These are phyloP conservation scores for Melanomma pulvis-pyrius DNA, from an alignment of 495 filamentous ascomycete species.

Conservation along the genomic window DNA sequence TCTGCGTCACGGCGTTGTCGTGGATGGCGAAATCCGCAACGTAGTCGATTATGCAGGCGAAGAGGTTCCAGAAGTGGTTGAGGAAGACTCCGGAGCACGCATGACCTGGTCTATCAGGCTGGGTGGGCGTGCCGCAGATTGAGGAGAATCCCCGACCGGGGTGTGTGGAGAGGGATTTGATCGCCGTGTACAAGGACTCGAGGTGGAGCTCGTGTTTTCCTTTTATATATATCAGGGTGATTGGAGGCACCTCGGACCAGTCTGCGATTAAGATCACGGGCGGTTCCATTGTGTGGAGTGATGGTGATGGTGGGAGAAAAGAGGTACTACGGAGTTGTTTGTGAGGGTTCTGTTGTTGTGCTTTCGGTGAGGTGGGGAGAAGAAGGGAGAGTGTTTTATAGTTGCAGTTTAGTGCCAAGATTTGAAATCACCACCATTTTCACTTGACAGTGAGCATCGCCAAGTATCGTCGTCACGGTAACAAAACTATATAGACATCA, in stretches of 20 bases:
- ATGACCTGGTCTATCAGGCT: not conserved
- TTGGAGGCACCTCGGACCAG: not conserved
- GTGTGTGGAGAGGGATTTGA: not conserved
- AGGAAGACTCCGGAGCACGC: constrained; percentile 6
- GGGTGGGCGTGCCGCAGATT: not conserved
- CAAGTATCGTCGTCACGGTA: not conserved
- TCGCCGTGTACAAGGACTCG: not conserved
- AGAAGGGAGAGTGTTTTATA: not conserved
- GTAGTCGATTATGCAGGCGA: constrained; percentile 11
- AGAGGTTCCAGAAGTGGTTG: not conserved
- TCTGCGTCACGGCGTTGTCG: constrained; percentile 1
- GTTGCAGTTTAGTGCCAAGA: not conserved
- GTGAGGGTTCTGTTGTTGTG: not conserved
- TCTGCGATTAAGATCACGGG: constrained; percentile 12
- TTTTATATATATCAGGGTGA: not conserved
- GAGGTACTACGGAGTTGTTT: not conserved
- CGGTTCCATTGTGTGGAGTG: not conserved
- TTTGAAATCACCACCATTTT: too few relatives aligned
- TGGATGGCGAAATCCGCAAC: not conserved
- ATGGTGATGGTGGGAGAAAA: not conserved
- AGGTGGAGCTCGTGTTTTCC: constrained; percentile 5
- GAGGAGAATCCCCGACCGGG: constrained; percentile 6
- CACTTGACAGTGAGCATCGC: not conserved
- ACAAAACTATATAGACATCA: too few relatives aligned
- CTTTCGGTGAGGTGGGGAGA: not conserved